Evolutionary conservation across 1,139 yeast species (phyloP), one percentile per base, ranked within the genome.

Genomic region (Hanseniaspora uvarum): DNA sequence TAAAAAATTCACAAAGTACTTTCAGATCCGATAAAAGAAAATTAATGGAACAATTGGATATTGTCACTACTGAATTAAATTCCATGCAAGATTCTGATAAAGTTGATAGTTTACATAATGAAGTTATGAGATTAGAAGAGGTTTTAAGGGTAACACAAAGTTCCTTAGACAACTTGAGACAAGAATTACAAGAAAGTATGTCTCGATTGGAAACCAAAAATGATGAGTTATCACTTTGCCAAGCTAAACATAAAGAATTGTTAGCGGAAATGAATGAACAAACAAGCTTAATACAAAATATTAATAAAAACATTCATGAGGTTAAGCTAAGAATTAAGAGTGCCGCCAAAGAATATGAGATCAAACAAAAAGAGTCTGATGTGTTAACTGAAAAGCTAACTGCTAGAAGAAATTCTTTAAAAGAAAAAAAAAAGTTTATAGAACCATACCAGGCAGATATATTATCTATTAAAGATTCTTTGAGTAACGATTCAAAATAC

Each of bases 51-150:
- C 58, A 54, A 31, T 62, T 16, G 59, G 60, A 39, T 62, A 64
- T 40, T 53, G 65, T 26, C 56, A 58, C 51, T 58, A 59, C 56
- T 68, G 64, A 57, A 52, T 64, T 56, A 64, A 66, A 52, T 66
- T 71, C 56, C 61, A 72, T 57, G 8, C 69, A 66, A 21, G 75
- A 74, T 54, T 68, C 72, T 2, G 74, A 74, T 12, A 65, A 61
- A 28, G 56, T 71, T 21, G 70, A 68, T 11, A 68, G 70, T 1
- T 62, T 65, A 26, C 59, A 57, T 5, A 70, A 64, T 18, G 71
- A 70, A 33, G 60, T 57, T 16, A 55, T 55, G 4, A 59, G 53
- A 43, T 16, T 63, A 5, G 59, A 61, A 24, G 57, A 58, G 4
- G 55, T 58, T 7, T 63, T 60, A 34, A 64, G 61, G 40, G 59